These are phyloP conservation scores for Pseudocercospora eumusae DNA, from an alignment of 2,329 filamentous ascomycete genomes.

Conservation along the genomic window DNA sequence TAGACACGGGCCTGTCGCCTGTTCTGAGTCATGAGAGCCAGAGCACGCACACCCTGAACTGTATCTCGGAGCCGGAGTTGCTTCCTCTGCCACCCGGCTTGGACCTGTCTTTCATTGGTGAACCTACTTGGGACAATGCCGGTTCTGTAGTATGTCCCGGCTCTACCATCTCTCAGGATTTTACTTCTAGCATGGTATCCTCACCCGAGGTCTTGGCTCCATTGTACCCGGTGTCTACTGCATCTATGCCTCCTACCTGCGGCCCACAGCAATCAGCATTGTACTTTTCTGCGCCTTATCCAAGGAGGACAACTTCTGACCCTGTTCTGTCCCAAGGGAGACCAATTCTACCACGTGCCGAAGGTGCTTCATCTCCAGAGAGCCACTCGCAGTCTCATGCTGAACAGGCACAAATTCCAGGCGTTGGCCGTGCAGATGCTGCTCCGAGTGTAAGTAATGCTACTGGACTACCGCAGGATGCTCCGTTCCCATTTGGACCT, in stretches of 20 bases:
- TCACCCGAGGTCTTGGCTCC: constrained; percentile 14
- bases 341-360: constrained; percentile 19
- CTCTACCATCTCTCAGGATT: constrained; percentile 15
- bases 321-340: constrained; percentile 18
- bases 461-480: constrained; percentile 12
- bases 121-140: constrained; percentile 29
- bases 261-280: constrained; percentile 18
- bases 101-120: constrained; percentile 35
- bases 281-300: constrained; percentile 16
- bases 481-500: background rate
- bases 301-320: constrained; percentile 29
- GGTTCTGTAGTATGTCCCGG: constrained; percentile 23
- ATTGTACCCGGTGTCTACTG: constrained; percentile 12
- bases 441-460: constrained; percentile 26
- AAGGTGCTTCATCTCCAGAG: constrained; percentile 1
- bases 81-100: constrained; percentile 33
- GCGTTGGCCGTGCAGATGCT: constrained; percentile 15
- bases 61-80: constrained; percentile 35
- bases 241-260: constrained; percentile 17
- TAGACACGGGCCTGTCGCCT: constrained; percentile 40
- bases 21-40: constrained; percentile 42
- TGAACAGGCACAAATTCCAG: constrained; percentile 17
- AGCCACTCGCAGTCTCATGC: constrained; percentile 8
- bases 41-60: constrained; percentile 36
- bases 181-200: constrained; percentile 16